Evolutionary conservation across 768 basidiomycete species (phyloP).

Genomic region (Phanerochaete carnosa): DNA sequence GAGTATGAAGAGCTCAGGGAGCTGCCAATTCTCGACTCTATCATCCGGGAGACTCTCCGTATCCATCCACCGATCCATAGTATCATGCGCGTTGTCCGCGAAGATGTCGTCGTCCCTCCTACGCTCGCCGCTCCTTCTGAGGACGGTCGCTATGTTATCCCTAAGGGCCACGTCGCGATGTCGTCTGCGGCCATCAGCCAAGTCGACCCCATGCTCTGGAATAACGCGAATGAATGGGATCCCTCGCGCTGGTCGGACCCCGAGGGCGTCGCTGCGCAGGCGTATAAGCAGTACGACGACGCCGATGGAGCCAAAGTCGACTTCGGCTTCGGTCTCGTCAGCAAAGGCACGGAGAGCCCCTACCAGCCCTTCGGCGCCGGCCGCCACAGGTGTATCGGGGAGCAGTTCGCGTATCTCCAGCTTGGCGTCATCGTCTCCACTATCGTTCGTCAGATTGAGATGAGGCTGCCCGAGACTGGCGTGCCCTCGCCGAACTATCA

Average conservation of each 20-base stretch:
- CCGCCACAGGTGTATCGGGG: constrained; percentile 91
- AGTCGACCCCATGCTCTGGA: constrained; percentile 84
- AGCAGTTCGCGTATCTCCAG: constrained; percentile 93
- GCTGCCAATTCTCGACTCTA: constrained; percentile 80
- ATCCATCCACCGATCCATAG: constrained; percentile 95
- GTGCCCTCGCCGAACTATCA: constrained; percentile 90
- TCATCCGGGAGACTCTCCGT: constrained; percentile 92
- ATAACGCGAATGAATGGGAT: constrained; percentile 65
- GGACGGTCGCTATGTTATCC: constrained; percentile 76
- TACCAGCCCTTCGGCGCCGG: constrained; percentile 99
- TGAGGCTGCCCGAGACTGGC: constrained; percentile 54
- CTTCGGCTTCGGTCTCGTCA: constrained; percentile 93
- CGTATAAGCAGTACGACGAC: constrained; percentile 71
- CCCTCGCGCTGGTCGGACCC: constrained; percentile 84
- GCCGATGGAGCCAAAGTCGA: constrained; percentile 87
- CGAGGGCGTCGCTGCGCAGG: constrained; percentile 77
- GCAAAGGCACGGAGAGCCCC: constrained; percentile 93
- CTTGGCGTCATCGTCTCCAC: constrained; percentile 80
- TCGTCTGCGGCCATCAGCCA: constrained; percentile 88
- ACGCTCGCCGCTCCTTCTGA: constrained; percentile 77
- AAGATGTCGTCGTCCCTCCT: constrained; percentile 78
- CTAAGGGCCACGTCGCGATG: constrained; percentile 86
- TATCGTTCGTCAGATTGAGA: constrained; percentile 71
- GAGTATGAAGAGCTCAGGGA: constrained; percentile 84
- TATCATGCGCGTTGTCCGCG: constrained; percentile 89